Evolutionary conservation across 2,329 filamentous ascomycete genomes (phyloP), one percentile per base, ranked within the genome.

Genomic region (Pseudocercospora crystallina): DNA sequence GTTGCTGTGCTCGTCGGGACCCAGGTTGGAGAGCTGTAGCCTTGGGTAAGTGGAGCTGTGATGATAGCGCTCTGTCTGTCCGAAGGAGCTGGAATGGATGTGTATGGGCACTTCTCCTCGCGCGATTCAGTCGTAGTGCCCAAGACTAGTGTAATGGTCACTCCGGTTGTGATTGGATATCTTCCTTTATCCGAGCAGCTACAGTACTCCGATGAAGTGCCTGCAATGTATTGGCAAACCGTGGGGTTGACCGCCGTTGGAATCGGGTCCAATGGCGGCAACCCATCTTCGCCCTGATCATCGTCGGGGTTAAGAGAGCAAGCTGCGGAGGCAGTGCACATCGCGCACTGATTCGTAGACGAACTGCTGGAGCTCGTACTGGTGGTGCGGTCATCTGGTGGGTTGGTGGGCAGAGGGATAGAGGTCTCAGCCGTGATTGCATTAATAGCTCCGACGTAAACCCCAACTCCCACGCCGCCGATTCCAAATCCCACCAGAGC

Each of bases 211-310:
- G n/a, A n/a, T n/a, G n/a, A n/a, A n/a, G n/a, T n/a, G n/a, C n/a
- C n/a, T n/a, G n/a, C n/a, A n/a, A n/a, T n/a, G n/a, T n/a, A n/a
- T n/a, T n/a, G n/a, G n/a, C n/a, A n/a, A n/a, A n/a, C n/a, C n/a
- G n/a, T n/a, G n/a, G n/a, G n/a, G n/a, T n/a, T n/a, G n/a, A n/a
- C n/a, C n/a, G n/a, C n/a, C n/a, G n/a, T n/a, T 26, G 20, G 20
- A 26, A 26, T 7, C 20, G 41, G 30, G 13, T 30, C 13, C 10
- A 32, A 13, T 8, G 43, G 29, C 2, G 29, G n/a, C 5, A 17
- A 8, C 8, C 49, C 49, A 8, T 52, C 35, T 9, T 39, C 33
- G 4, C 49, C 49, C 13, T 52, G 49, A 17, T 47, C 37, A 10
- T 47, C 49, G n/a, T 44, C 30, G 0, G 44, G 35, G 20, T 44